phyloP scores from a whole-genome alignment of 2,329 filamentous ascomycete genomes.

The Zasmidium cellare region DNA sequence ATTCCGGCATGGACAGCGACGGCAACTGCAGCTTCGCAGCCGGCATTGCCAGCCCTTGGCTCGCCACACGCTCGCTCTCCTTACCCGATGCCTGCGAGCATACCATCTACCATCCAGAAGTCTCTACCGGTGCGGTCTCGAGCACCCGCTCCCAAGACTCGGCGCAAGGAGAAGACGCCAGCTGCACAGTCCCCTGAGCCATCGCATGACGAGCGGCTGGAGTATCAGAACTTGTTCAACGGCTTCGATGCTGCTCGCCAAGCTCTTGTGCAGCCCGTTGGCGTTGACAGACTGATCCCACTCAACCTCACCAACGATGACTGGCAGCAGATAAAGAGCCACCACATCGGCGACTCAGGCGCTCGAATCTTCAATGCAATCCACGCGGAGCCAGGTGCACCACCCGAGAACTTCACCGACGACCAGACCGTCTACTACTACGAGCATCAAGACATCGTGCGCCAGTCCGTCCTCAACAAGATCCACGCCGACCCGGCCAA shows the following conservation, averaged over 20 bases:
- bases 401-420: neutral
- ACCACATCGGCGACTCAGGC: constrained; percentile 8
- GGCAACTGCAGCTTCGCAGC: no score
- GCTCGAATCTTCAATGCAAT: constrained; percentile 10
- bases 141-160: no score
- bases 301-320: constrained; percentile 9
- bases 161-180: no score
- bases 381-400: neutral
- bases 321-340: neutral
- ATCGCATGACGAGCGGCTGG: neutral
- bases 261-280: neutral
- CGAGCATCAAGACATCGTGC: constrained; percentile 11
- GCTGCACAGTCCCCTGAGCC: no score
- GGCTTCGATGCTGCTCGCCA: constrained; percentile 6
- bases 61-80: no score
- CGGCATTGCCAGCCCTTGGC: neutral
- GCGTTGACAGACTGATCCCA: neutral
- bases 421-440: constrained; percentile 11
- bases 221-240: neutral
- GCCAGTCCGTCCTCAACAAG: neutral
- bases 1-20: no score
- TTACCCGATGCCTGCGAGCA: no score
- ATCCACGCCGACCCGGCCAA: neutral
- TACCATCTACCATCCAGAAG: neutral
- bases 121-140: neutral